Conservation (phyloP, 2,329 filamentous ascomycete genomes). For the Cladosporium oxysporum region DNA sequence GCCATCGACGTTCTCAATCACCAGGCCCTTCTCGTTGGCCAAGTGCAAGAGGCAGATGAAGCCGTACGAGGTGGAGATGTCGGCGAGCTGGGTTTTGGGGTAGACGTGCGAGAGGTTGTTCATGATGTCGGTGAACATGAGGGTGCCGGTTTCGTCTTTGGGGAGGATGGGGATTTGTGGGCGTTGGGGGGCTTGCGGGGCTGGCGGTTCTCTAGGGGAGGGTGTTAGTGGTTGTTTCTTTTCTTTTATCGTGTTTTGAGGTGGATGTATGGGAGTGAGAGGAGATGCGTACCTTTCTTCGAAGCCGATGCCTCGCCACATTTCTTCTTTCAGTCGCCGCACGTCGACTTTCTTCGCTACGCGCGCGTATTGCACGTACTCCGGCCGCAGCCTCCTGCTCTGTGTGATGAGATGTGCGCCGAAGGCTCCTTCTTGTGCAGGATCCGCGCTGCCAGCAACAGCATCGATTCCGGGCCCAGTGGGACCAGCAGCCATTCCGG, state of each 20-base stretch:
- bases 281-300: slow-evolving; percentile 26
- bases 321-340: slow-evolving; percentile 63
- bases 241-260: too few species aligned
- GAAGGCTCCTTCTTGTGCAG: slow-evolving; percentile 54
- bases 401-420: slow-evolving; percentile 65
- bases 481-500: slow-evolving; percentile 40
- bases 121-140: slow-evolving; percentile 91
- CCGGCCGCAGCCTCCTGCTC: slow-evolving; percentile 59
- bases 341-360: slow-evolving; percentile 70
- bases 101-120: slow-evolving; percentile 86
- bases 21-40: slow-evolving; percentile 87
- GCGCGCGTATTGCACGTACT: slow-evolving; percentile 66
- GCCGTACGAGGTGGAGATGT: slow-evolving; percentile 90
- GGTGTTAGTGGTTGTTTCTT: background rate
- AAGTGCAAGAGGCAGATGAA: slow-evolving; percentile 92
- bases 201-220: slow-evolving; percentile 29
- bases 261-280: background rate
- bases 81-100: slow-evolving; percentile 79
- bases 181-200: slow-evolving; percentile 39
- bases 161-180: slow-evolving; percentile 31
- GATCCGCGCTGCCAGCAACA: slow-evolving; percentile 39
- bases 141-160: slow-evolving; percentile 48
- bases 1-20: slow-evolving; percentile 65
- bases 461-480: slow-evolving; percentile 34
- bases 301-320: slow-evolving; percentile 52